Base-by-base conservation (phyloP, 2,329 filamentous ascomycete genomes). In the Curvularia sp. region DNA sequence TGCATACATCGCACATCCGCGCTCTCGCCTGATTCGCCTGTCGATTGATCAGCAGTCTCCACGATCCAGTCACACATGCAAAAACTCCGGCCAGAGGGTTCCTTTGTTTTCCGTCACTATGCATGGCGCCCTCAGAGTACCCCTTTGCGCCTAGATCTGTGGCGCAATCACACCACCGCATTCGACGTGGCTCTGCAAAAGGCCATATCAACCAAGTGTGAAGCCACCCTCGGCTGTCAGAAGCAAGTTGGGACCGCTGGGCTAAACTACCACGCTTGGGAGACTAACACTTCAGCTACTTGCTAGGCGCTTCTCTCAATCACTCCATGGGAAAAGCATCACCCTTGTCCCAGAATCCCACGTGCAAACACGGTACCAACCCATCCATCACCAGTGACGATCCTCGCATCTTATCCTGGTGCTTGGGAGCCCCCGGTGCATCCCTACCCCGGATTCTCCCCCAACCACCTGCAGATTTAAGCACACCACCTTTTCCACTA, bases 331-430 rank as follows among this genome's bases (percentile, higher is more conserved):
- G 15, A 28, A 39, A 39, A 30, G 15, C 34, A 15, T 10, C 15
- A 28, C 32, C n/a, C 34, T 38, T 15, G 34, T 39, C 34, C 5
- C 21, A 5, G 23, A 49, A 49, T 28, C 21, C 34, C 47, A 25
- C 34, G 34, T 49, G 47, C 19, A 49, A 28, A 18, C 9, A n/a
- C 10, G 23, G 9, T 49, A 8, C 6, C 34, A 38, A 21, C 23
- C 47, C 23, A 28, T 9, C 23, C 9, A 39, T 27, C 8, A 28
- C 34, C 19, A n/a, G 51, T 38, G 58, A 43, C 51, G 55, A 63
- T 61, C 55, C 48, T 59, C 15, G 36, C 27, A 45, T 55, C 45
- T n/a, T 45, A 54, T 53, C 60, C 60, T 32, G 60, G 60, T 59
- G 41, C 55, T 61, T 61, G 60, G 60, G 41, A 60, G 39, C 47